Percentiles rank a stretch among this genome's conserved stretches.
These are phyloP conservation scores for Pseudohyphozyma bogoriensis DNA, from an alignment of 768 basidiomycete genomes.

Conservation along the genomic window DNA sequence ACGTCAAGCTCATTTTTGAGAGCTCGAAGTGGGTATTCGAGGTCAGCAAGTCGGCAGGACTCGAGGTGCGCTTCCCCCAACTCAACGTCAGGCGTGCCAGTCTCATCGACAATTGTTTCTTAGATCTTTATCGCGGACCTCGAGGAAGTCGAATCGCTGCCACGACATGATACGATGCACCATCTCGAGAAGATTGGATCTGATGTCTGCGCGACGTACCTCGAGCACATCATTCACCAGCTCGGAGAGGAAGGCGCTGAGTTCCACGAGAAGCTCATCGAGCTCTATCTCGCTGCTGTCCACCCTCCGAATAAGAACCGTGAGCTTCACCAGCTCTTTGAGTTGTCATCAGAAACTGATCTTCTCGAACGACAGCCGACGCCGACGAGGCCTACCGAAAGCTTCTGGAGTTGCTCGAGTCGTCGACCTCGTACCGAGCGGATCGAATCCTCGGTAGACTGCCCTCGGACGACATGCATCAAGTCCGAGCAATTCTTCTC, in stretches of 20 bases:
- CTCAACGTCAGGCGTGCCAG: no score
- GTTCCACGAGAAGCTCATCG: slow-evolving; percentile 83
- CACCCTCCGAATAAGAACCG: slow-evolving; percentile 43
- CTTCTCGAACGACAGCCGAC: slow-evolving; percentile 40
- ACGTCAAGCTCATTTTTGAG: slow-evolving; percentile 70
- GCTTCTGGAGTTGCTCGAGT: slow-evolving; percentile 64
- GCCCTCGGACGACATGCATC: slow-evolving; percentile 64
- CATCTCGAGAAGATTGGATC: slow-evolving; percentile 57
- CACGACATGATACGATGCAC: slow-evolving; percentile 60
- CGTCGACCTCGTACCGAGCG: slow-evolving; percentile 57
- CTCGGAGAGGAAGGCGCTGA: slow-evolving; percentile 54
- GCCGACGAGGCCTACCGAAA: slow-evolving; percentile 52
- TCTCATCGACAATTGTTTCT: not conserved
- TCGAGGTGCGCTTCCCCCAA: slow-evolving; percentile 52
- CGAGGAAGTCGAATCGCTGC: slow-evolving; percentile 67
- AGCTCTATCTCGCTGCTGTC: slow-evolving; percentile 69
- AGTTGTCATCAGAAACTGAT: not conserved
- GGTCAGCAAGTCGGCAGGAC: slow-evolving; percentile 57
- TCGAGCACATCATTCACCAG: slow-evolving; percentile 73
- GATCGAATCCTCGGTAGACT: slow-evolving; percentile 73
- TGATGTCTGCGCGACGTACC: slow-evolving; percentile 61
- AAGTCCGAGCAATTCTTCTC: slow-evolving; percentile 82
- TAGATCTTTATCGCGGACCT: slow-evolving; percentile 88
- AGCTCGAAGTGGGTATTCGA: slow-evolving; percentile 79
- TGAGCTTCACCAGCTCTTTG: slow-evolving; percentile 40